Base-by-base conservation (phyloP, 2,329 filamentous ascomycete genomes). In the Cladosporium sphaerospermum region DNA sequence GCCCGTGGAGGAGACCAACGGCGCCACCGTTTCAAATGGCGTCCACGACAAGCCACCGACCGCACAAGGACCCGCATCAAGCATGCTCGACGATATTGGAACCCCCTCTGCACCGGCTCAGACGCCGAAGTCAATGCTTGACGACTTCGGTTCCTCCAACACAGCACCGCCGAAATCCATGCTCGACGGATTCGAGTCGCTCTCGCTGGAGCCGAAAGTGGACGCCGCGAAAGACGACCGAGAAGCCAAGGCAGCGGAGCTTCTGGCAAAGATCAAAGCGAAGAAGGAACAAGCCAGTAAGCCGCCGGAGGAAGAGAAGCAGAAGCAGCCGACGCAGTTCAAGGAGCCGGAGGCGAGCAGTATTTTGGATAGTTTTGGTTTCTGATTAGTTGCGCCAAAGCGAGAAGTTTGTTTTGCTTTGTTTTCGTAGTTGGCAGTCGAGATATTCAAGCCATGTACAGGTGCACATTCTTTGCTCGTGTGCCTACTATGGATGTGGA, bases 321-420 rank as follows among this genome's bases (percentile, higher is more conserved):
- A 85, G 62, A 77, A 80, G 11, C 78, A 84, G 13, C 83, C 89
- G 1, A 89, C 86, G 16, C 83, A 85, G 57, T 97, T 97, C 67
- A 80, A 95, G 62, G 93, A 99, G 70, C 93, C 93, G n/a, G 90
- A 95, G 72, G 80, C 88, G 28, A 89, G 82, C 67, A 92, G 89
- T 55, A 72, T 99, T 65, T 76, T 97, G 62, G 92, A 97, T 75
- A 91, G 82, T 68, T 97, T 97, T 78, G 92, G 92, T 1, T 93
- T 97, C 67, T 97, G 70, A 69, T 3, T 33, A 8, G 36, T n/a
- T 3, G n/a, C 23, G 16, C 23, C 7, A 7, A 23, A 23, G 23
- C 23, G 23, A 23, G 2, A 5, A 23, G 2, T 23, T 7, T 23
- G 23, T 23, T 7, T 5, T 23, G 7, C 23, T 7, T 23, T 23